Conservation (phyloP, 208 protist species). For the Wallacemonas sp. region DNA sequence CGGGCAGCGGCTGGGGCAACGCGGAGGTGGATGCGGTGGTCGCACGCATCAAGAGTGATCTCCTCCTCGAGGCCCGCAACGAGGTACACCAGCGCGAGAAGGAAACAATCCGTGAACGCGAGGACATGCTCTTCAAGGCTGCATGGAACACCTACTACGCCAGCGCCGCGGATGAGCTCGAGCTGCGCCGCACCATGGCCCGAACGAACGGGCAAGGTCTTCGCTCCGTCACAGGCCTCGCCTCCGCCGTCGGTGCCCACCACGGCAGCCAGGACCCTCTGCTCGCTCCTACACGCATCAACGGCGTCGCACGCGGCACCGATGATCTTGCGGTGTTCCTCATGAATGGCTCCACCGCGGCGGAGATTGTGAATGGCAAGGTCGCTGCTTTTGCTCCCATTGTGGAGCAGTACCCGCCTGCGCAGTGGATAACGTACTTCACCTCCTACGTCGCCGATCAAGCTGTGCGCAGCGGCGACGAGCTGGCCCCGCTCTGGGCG, state of each 20-base stretch:
- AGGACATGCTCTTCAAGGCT: constrained; percentile 54
- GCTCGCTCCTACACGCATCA: constrained; percentile 1
- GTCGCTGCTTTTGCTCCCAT: constrained; percentile 62
- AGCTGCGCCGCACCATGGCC: constrained; percentile 24
- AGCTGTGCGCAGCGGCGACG: constrained; percentile 33
- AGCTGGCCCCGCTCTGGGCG: constrained; percentile 57
- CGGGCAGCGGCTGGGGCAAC: constrained; percentile 17
- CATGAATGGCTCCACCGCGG: constrained; percentile 36
- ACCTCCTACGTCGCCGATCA: constrained; percentile 46
- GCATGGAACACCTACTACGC: constrained; percentile 65
- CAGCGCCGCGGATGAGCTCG: constrained; percentile 65
- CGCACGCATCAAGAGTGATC: constrained; percentile 45
- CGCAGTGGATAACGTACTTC: constrained; percentile 62
- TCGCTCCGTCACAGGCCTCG: not conserved
- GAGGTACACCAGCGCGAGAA: constrained; percentile 66
- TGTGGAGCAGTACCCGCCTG: constrained; percentile 48
- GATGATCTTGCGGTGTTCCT: constrained; percentile 29
- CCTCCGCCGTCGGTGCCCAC: not conserved
- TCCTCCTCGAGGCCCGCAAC: constrained; percentile 56
- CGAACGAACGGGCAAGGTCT: not conserved
- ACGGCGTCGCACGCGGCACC: constrained; percentile 5
- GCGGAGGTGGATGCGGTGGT: constrained; percentile 63
- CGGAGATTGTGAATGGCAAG: constrained; percentile 40
- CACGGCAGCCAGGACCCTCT: constrained; percentile 1
- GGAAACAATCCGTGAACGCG: constrained; percentile 49